Evolutionary conservation across 768 basidiomycete genomes (phyloP).

Genomic region (Lanmaoa rubissima): DNA sequence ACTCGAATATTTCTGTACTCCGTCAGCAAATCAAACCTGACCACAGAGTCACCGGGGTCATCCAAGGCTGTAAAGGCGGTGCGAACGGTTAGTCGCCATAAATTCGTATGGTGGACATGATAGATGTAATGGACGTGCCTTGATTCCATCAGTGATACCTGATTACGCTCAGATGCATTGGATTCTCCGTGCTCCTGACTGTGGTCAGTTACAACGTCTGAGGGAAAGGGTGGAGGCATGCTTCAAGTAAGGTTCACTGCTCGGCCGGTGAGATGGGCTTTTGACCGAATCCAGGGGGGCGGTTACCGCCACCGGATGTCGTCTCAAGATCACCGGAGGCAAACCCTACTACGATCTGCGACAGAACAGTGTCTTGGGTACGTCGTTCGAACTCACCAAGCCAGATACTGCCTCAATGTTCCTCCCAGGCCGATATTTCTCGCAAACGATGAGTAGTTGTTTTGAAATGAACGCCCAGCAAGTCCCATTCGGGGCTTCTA

Average conservation of each 20-base stretch:
- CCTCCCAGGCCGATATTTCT: slow-evolving; percentile 50
- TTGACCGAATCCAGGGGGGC: slow-evolving; percentile 51
- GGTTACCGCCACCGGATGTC: slow-evolving; percentile 60
- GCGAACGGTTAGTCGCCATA: slow-evolving; percentile 55
- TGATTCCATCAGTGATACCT: slow-evolving; percentile 61
- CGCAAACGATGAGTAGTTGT: slow-evolving; percentile 41
- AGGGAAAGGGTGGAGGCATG: slow-evolving; percentile 63
- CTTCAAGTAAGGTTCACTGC: slow-evolving; percentile 53
- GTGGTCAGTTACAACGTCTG: slow-evolving; percentile 51
- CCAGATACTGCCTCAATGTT: slow-evolving; percentile 4
- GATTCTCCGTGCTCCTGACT: slow-evolving; percentile 66
- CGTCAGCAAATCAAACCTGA: slow-evolving; percentile 87
- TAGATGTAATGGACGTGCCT: not conserved
- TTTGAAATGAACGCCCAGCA: slow-evolving; percentile 43
- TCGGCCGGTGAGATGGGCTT: not conserved
- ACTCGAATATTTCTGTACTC: slow-evolving; percentile 73
- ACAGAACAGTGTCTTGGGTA: slow-evolving; percentile 58
- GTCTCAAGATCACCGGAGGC: slow-evolving; percentile 42
- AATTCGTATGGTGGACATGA: not conserved
- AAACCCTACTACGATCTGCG: slow-evolving; percentile 53
- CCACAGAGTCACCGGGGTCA: slow-evolving; percentile 74
- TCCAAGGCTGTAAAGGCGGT: slow-evolving; percentile 65
- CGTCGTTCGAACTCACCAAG: slow-evolving; percentile 12
- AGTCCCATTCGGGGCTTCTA: slow-evolving; percentile 55
- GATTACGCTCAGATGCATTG: slow-evolving; percentile 78